Base-by-base conservation (phyloP, 2,329 filamentous ascomycete genomes). In the Pseudocercospora macadamiae region DNA sequence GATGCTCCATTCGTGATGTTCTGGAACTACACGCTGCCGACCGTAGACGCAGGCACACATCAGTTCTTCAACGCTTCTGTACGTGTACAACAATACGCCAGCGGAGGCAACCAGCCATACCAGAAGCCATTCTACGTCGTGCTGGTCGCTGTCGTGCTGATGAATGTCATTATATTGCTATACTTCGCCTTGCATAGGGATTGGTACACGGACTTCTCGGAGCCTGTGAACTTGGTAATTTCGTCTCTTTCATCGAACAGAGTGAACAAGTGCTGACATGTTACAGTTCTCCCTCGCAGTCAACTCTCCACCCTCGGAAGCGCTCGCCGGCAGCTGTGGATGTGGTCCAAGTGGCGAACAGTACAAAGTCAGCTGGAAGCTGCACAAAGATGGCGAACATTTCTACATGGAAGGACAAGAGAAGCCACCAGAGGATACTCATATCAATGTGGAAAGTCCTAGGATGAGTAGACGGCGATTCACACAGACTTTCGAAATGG, bases 191-290 rank as follows among this genome's bases (percentile, higher is more conserved):
- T 83, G 47, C 78, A 84, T 54, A 82, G 63, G 70, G 83, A 84
- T 0, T 81, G 90, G 19, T 84, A 93, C 6, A 92, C 88, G 0
- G 90, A 93, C 75, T 92, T 89, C 69, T 89, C 86, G 0, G 89
- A 93, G 67, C 88, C 89, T 0, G 85, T 88, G 54, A 92, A 92
- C 69, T 16, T 53, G 3, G 76, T 92, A 18, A 23, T 47, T 48
- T 16, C 26, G 12, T 16, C 3, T 9, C 18, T 10, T 21, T 14
- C 26, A 10, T 23, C 49, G 55, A 14, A 48, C 7, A 14, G 10
- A 3, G n/a, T 19, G 16, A 19, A 10, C 21, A 3, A 25, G 25
- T 19, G n/a, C 18, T 53, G 16, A 42, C 19, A 3, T 12, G n/a
- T 45, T 37, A 3, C 26, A 56, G 25, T 69, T 70, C 52, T 59